These are phyloP conservation scores for Claviceps humidiphila DNA, from an alignment of 2,329 filamentous ascomycete genomes.

Conservation along the genomic window DNA sequence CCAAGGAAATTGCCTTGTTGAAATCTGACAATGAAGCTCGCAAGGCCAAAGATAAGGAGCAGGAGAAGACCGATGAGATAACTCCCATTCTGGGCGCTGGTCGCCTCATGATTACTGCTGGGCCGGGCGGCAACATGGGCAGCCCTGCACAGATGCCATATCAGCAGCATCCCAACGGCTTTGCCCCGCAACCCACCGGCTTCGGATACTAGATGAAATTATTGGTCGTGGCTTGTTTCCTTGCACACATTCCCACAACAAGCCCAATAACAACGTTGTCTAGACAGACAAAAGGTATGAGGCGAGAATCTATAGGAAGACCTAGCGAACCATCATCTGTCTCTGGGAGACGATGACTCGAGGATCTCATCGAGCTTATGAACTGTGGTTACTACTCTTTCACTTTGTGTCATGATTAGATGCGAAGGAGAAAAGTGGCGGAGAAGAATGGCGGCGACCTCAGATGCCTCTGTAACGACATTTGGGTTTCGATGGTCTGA, in stretches of 20 bases:
- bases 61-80: conserved; percentile 80
- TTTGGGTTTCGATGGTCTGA: neutral
- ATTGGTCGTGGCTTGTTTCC: conserved; percentile 16
- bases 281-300: neutral
- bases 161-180: conserved; percentile 68
- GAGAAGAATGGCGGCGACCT: neutral
- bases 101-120: conserved; percentile 91
- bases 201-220: conserved; percentile 43
- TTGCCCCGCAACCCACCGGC: conserved; percentile 78
- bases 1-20: conserved; percentile 66
- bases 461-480: neutral
- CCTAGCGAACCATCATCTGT: neutral
- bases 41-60: conserved; percentile 58
- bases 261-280: neutral
- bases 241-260: conserved; percentile 1
- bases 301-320: neutral
- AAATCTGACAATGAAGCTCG: conserved; percentile 96
- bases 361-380: conserved; percentile 13
- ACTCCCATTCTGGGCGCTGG: conserved; percentile 83
- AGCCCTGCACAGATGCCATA: conserved; percentile 51
- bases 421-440: conserved; percentile 1
- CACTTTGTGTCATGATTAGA: conserved; percentile 1
- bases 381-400: conserved; percentile 2
- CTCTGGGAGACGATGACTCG: conserved; percentile 8
- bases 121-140: conserved; percentile 46